Conservation (phyloP, 257 asterid genomes). For the Buddleja alternifolia region DNA sequence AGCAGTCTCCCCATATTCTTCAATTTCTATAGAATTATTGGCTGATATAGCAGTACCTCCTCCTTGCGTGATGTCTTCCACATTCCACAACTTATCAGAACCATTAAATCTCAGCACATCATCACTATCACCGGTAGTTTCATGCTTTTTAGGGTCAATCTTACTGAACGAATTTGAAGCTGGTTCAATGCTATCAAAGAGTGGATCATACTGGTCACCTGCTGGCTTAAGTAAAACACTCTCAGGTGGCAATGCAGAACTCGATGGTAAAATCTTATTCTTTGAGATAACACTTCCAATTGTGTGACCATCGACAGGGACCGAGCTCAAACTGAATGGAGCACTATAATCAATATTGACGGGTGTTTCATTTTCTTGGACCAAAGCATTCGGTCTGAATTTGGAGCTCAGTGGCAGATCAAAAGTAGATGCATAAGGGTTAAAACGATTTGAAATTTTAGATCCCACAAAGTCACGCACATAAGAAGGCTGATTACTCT, state of each 20-base stretch:
- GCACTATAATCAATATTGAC: constrained; percentile 40
- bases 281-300: constrained; percentile 41
- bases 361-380: constrained; percentile 47
- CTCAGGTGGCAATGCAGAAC: constrained; percentile 45
- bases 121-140: constrained; percentile 63
- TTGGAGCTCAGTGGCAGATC: constrained; percentile 64
- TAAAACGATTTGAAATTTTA: constrained; percentile 55
- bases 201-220: constrained; percentile 83
- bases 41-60: constrained; percentile 44
- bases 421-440: constrained; percentile 73
- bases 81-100: constrained; percentile 49
- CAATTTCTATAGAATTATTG: constrained; percentile 51
- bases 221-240: constrained; percentile 42
- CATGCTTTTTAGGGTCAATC: constrained; percentile 48
- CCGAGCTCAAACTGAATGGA: constrained; percentile 46
- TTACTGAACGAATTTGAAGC: constrained; percentile 48
- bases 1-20: constrained; percentile 88
- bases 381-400: constrained; percentile 45
- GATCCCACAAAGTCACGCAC: constrained; percentile 48
- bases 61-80: constrained; percentile 51
- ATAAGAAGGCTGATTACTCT: constrained; percentile 47
- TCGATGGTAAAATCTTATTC: constrained; percentile 37
- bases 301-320: constrained; percentile 38
- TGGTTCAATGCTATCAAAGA: constrained; percentile 85
- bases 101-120: constrained; percentile 48